These are phyloP conservation scores for Colletotrichum truncatum DNA, from an alignment of 2,329 filamentous ascomycete species.

Conservation along the genomic window DNA sequence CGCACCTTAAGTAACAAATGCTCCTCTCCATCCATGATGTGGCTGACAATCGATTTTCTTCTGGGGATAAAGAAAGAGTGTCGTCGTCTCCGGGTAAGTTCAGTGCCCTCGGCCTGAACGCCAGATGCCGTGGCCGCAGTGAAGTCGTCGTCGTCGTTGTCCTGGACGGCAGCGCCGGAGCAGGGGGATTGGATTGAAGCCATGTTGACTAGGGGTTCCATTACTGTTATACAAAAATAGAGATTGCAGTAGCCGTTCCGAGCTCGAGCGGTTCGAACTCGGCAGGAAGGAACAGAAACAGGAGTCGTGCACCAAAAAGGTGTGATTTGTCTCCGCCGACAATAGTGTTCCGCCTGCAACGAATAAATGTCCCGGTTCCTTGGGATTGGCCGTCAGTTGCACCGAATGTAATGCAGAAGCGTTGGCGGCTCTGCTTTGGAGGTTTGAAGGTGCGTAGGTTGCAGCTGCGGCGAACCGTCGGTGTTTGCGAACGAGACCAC, in stretches of 20 bases:
- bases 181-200: conserved; percentile 48
- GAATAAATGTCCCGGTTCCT: background rate
- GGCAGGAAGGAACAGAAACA: background rate
- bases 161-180: conserved; percentile 40
- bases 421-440: background rate
- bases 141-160: conserved; percentile 47
- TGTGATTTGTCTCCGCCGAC: background rate
- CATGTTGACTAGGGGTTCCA: conserved; percentile 40
- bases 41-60: conserved; percentile 66
- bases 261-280: conserved; percentile 11
- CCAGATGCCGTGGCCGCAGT: conserved; percentile 50
- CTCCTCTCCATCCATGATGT: conserved; percentile 71
- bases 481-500: conserved; percentile 20
- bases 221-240: background rate
- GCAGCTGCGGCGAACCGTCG: conserved; percentile 8
- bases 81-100: conserved; percentile 53
- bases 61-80: conserved; percentile 68
- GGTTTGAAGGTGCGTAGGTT: background rate
- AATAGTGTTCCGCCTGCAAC: background rate
- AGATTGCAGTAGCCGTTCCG: background rate
- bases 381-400: conserved; percentile 12
- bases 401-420: background rate
- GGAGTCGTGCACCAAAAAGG: background rate
- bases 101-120: conserved; percentile 43
- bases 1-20: conserved; percentile 65